Conservation (phyloP, 768 basidiomycete genomes). For the Asterophora parasitica region DNA sequence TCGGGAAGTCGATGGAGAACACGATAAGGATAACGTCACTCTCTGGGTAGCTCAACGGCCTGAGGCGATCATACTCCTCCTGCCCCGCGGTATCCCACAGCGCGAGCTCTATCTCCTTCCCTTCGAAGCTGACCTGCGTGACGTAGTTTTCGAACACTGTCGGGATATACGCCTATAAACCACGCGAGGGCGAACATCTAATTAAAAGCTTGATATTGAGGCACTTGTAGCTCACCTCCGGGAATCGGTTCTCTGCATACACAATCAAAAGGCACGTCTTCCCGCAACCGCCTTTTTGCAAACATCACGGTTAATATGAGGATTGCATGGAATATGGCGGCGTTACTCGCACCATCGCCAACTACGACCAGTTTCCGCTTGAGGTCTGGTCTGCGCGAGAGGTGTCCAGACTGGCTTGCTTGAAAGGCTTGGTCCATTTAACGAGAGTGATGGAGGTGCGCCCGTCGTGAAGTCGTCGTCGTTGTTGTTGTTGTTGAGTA, state of each 20-base stretch:
- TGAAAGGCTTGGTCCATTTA: conserved; percentile 26
- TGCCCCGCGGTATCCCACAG: conserved; percentile 98
- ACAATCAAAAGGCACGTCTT: conserved; percentile 97
- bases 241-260: conserved; percentile 94
- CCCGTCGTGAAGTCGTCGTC: too few relatives aligned
- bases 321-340: conserved; percentile 4
- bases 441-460: conserved; percentile 7
- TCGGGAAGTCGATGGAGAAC: conserved; percentile 91
- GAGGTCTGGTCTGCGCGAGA: conserved; percentile 61
- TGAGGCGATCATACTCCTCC: conserved; percentile 90
- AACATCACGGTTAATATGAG: conserved; percentile 13
- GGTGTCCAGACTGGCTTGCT: conserved; percentile 21
- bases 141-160: conserved; percentile 96
- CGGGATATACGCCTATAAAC: conserved; percentile 77
- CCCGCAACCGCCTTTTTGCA: conserved; percentile 66
- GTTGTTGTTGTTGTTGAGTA: neutral
- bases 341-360: conserved; percentile 63
- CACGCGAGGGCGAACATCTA: conserved; percentile 14
- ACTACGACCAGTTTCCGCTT: conserved; percentile 89
- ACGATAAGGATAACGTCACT: conserved; percentile 91
- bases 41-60: conserved; percentile 84
- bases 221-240: conserved; percentile 58
- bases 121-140: conserved; percentile 79
- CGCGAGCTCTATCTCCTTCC: conserved; percentile 90
- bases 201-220: conserved; percentile 12